phyloP scores from a whole-genome alignment of 768 basidiomycete species.

The Neoboletus brunneissimus region DNA sequence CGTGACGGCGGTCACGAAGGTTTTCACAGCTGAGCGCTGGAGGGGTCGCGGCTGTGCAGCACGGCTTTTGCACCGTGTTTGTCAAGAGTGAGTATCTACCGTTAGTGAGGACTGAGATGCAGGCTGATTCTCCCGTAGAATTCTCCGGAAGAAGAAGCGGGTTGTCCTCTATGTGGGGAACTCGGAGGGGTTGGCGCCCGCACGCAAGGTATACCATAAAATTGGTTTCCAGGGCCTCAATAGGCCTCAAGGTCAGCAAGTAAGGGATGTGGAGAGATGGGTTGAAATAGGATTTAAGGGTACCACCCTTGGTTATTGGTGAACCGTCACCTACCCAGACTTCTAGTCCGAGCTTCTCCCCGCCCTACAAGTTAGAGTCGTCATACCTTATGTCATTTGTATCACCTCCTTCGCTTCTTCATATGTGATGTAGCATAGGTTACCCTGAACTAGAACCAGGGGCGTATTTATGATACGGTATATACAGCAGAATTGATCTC shows the following conservation, averaged over 20 bases:
- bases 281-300: conserved; percentile 16
- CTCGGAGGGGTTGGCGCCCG: conserved; percentile 12
- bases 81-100: not conserved
- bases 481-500: not conserved
- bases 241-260: not conserved
- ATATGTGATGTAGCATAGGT: conserved; percentile 15
- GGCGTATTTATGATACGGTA: not conserved
- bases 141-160: conserved; percentile 30
- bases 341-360: not conserved
- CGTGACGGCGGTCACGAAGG: not conserved
- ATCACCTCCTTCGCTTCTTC: not conserved
- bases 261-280: conserved; percentile 18
- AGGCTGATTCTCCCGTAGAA: conserved; percentile 18
- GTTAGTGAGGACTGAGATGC: not conserved
- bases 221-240: conserved; percentile 23
- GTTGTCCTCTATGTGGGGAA: conserved; percentile 61
- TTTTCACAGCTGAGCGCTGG: not conserved
- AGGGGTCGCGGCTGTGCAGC: not conserved
- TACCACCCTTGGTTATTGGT: conserved; percentile 21
- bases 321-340: not conserved
- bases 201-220: conserved; percentile 22
- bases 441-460: not conserved
- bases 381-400: not conserved
- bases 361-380: not conserved
- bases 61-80: not conserved